A percentile compares a stretch with the other conserved stretches of the same genome.
These are phyloP conservation scores for Bipolaris bicolor DNA, from an alignment of 2,329 filamentous ascomycete species.

Conservation along the genomic window DNA sequence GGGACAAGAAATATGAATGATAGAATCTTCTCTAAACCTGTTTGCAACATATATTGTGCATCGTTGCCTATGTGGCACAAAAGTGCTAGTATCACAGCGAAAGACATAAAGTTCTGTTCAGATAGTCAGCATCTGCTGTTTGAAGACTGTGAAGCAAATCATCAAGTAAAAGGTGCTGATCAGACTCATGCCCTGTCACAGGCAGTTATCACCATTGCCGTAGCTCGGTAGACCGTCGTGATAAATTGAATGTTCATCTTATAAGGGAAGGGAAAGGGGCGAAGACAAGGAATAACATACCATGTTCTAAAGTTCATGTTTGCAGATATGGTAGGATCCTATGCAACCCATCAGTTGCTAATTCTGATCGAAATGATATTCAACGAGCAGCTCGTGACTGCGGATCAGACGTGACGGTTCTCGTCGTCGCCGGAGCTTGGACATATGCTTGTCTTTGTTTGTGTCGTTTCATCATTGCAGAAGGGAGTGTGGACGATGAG, in stretches of 20 bases:
- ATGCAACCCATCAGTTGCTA: conserved; percentile 15
- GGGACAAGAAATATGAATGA: neutral
- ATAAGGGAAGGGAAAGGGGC: conserved; percentile 24
- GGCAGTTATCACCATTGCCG: conserved; percentile 79
- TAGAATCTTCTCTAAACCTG: neutral
- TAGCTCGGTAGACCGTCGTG: conserved; percentile 90
- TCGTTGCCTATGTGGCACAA: neutral
- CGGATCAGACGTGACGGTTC: conserved; percentile 47
- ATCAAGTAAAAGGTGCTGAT: conserved; percentile 15
- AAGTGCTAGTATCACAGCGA: neutral
- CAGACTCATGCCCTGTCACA: conserved; percentile 70
- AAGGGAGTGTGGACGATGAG: conserved; percentile 11
- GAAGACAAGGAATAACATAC: conserved; percentile 1
- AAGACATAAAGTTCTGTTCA: neutral
- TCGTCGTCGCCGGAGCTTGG: conserved; percentile 70
- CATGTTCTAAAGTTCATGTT: neutral
- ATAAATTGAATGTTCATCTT: conserved; percentile 58
- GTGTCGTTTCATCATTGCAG: conserved; percentile 78
- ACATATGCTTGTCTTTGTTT: conserved; percentile 97
- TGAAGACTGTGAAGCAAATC: neutral
- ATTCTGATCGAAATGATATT: neutral
- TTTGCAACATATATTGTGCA: neutral
- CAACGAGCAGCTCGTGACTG: conserved; percentile 11
- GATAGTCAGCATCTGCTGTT: conserved; percentile 16
- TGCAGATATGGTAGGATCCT: conserved; percentile 1